Conservation (phyloP, 2,329 filamentous ascomycete species). For the Alternaria ethzedia region DNA sequence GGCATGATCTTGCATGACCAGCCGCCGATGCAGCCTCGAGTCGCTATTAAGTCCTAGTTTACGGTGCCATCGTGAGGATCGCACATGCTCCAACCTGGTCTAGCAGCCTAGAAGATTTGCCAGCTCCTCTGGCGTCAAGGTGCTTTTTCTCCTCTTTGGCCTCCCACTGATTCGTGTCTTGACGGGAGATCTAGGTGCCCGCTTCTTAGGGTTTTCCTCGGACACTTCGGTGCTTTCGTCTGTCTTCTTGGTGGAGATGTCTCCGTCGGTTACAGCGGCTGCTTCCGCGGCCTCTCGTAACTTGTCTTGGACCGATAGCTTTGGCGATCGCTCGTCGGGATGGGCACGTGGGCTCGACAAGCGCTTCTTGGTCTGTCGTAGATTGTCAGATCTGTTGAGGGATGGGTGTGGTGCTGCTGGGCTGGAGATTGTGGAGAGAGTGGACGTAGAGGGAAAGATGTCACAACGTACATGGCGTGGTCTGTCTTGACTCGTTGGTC, state of each 20-base stretch:
- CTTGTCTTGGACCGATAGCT: conserved; percentile 56
- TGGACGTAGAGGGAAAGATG: conserved; percentile 30
- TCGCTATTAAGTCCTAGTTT: conserved; percentile 10
- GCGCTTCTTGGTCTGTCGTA: conserved; percentile 45
- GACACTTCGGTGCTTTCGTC: conserved; percentile 29
- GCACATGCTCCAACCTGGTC: conserved; percentile 2
- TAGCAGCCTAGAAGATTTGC: conserved; percentile 53
- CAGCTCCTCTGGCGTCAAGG: conserved; percentile 76
- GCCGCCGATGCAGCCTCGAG: conserved; percentile 15
- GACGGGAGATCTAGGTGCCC: conserved; percentile 37
- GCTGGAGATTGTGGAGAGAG: conserved; percentile 6
- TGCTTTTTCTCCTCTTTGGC: conserved; percentile 72
- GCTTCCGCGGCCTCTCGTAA: conserved; percentile 54
- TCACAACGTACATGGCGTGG: conserved; percentile 48
- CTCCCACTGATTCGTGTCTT: conserved; percentile 61
- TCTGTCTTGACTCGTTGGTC: conserved; percentile 32
- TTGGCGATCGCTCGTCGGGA: conserved; percentile 47
- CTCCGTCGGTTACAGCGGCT: conserved; percentile 36
- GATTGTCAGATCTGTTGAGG: conserved; percentile 31
- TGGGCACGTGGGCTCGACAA: conserved; percentile 47
- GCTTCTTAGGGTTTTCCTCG: conserved; percentile 29
- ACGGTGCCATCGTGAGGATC: conserved; percentile 1
- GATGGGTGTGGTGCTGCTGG: conserved; percentile 11
- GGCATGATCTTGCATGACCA: conserved; percentile 13
- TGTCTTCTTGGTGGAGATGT: conserved; percentile 8